Conservation (phyloP, 495 filamentous ascomycete genomes). For the Friedmanniomyces simplex region DNA sequence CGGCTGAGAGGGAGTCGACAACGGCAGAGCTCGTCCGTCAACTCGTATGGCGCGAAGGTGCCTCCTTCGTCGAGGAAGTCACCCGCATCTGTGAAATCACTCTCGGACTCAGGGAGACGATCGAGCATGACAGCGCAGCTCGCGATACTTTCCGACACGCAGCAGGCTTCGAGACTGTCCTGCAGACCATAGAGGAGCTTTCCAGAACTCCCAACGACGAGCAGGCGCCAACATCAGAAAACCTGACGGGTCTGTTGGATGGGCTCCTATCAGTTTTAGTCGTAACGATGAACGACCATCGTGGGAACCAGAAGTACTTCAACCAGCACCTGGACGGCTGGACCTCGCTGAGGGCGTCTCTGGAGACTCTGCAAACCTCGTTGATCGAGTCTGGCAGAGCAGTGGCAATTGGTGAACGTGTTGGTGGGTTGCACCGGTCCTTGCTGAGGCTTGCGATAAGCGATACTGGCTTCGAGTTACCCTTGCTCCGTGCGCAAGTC, state of each 20-base stretch:
- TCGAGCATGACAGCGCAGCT: slow-evolving; percentile 5
- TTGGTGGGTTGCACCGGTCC: background rate
- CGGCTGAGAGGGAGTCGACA: slow-evolving; percentile 2
- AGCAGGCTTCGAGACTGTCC: slow-evolving; percentile 65
- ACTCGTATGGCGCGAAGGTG: background rate
- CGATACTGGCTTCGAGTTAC: slow-evolving; percentile 54
- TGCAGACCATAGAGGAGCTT: background rate
- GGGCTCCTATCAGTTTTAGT: slow-evolving; percentile 43
- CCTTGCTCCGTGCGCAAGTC: slow-evolving; percentile 53
- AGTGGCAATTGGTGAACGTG: background rate
- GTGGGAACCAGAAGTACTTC: slow-evolving; percentile 83
- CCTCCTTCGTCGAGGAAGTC: background rate
- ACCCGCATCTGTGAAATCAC: background rate
- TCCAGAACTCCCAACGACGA: slow-evolving; percentile 35
- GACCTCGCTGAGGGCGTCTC: background rate
- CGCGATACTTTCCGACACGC: slow-evolving; percentile 79
- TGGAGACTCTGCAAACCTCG: background rate
- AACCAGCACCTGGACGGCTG: slow-evolving; percentile 35
- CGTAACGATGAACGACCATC: slow-evolving; percentile 66
- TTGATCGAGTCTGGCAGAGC: background rate
- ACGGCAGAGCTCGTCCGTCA: background rate
- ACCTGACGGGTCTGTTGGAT: background rate
- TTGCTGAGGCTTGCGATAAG: slow-evolving; percentile 20
- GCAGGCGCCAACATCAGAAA: slow-evolving; percentile 41
- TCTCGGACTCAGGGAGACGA: background rate